A percentile compares a stretch with the other conserved stretches of the same genome.
phyloP scores from a whole-genome alignment of 495 filamentous ascomycete genomes.

The Aspergillus panamensis region DNA sequence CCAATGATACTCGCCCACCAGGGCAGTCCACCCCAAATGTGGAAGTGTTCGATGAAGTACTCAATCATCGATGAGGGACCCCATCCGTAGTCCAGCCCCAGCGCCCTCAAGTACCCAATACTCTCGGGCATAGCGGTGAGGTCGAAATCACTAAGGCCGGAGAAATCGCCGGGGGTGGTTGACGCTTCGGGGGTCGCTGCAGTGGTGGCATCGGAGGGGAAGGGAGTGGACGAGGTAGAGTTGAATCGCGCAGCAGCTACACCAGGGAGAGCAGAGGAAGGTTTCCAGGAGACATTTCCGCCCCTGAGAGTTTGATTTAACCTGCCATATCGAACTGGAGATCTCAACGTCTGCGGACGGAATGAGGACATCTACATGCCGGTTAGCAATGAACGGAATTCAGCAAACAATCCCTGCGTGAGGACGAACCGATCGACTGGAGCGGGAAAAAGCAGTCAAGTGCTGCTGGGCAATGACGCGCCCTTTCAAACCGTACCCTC shows the following conservation, averaged over 20 bases:
- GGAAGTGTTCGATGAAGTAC: conserved; percentile 74
- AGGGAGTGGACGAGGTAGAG: conserved; percentile 38
- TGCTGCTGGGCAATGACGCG: conserved; percentile 35
- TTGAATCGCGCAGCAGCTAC: conserved; percentile 42
- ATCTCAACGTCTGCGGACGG: conserved; percentile 27
- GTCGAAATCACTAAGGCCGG: conserved; percentile 35
- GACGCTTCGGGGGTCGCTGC: not conserved
- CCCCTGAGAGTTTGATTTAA: conserved; percentile 23
- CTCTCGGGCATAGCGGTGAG: conserved; percentile 57
- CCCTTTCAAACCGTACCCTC: conserved; percentile 35
- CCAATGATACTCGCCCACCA: conserved; percentile 77
- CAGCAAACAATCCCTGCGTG: not conserved
- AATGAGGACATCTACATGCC: conserved; percentile 39
- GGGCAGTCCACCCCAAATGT: conserved; percentile 66
- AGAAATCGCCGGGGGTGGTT: conserved; percentile 8
- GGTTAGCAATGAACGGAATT: conserved; percentile 18
- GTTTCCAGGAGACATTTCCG: conserved; percentile 26
- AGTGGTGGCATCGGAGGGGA: conserved; percentile 13
- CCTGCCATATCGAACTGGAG: conserved; percentile 24
- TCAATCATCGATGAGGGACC: conserved; percentile 68
- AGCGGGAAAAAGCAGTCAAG: conserved; percentile 30
- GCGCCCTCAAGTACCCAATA: conserved; percentile 75
- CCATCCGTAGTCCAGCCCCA: conserved; percentile 84
- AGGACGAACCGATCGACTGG: conserved; percentile 39
- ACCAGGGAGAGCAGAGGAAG: conserved; percentile 21